These are phyloP conservation scores for Mesembryanthemum crystallinum DNA, from an alignment of 148 eudicot genomes.

Conservation along the genomic window DNA sequence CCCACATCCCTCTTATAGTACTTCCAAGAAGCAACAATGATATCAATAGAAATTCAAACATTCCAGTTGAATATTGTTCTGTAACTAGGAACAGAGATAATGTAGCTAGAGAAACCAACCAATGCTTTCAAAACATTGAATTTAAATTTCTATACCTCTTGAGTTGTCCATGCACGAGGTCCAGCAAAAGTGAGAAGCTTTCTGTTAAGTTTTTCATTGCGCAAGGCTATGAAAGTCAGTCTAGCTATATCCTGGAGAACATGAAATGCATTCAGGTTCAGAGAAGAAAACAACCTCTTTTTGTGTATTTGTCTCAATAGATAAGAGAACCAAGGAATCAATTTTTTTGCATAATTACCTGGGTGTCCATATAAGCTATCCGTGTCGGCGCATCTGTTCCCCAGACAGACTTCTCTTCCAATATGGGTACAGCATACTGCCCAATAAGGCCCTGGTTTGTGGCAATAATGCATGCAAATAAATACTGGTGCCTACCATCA, in stretches of 20 bases:
- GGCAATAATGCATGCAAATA: constrained; percentile 7
- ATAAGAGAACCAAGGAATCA: not conserved
- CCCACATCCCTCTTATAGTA: not conserved
- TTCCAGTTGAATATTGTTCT: not conserved
- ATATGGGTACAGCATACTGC: constrained; percentile 97
- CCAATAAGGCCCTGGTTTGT: constrained; percentile 80
- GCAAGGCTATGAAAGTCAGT: constrained; percentile 82
- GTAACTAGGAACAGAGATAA: not conserved
- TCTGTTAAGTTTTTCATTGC: constrained; percentile 75
- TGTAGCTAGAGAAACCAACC: not conserved
- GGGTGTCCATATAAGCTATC: constrained; percentile 99
- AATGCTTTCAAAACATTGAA: not conserved
- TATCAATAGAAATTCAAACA: not conserved
- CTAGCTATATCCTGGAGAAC: constrained; percentile 90
- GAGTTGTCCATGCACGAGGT: constrained; percentile 99
- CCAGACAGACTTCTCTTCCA: constrained; percentile 99
- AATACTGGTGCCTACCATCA: constrained; percentile 1
- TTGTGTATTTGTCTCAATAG: not conserved
- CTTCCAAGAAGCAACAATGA: not conserved
- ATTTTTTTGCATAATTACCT: constrained; percentile 41
- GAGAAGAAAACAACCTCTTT: constrained; percentile 6
- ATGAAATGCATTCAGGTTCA: not conserved
- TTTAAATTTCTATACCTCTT: constrained; percentile 65
- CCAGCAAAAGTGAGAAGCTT: constrained; percentile 98
- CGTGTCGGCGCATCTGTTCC: constrained; percentile 99